Percentiles rank a stretch among this genome's conserved stretches.
Conservation (phyloP, 768 basidiomycete species). For the Agaricus subrufescens region DNA sequence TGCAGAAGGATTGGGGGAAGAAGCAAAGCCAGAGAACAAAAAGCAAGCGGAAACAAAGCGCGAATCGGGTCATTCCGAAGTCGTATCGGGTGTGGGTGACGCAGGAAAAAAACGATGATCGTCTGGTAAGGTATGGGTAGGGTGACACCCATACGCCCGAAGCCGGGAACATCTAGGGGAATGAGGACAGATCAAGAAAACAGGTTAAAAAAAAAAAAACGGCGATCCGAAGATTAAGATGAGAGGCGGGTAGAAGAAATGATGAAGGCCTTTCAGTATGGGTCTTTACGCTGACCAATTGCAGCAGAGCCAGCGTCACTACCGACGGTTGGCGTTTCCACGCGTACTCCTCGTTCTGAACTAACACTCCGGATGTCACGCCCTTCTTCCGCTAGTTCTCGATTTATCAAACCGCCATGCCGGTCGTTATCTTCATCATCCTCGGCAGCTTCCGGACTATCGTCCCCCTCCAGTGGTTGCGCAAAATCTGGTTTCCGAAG, state of each 20-base stretch:
- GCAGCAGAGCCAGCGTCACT: constrained; percentile 10
- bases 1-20: background rate
- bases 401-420: constrained; percentile 43
- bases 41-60: background rate
- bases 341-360: constrained; percentile 73
- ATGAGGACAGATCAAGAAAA: background rate
- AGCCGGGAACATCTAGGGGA: background rate
- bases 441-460: constrained; percentile 46
- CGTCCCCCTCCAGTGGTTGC: constrained; percentile 54
- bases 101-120: background rate
- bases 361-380: constrained; percentile 80
- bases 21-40: background rate
- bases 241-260: constrained; percentile 1
- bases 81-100: constrained; percentile 1
- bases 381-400: constrained; percentile 87
- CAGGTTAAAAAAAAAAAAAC: constrained; percentile 3
- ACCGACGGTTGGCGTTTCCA: constrained; percentile 37
- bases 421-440: constrained; percentile 22
- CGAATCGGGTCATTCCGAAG: background rate
- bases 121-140: background rate
- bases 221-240: constrained; percentile 6
- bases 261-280: constrained; percentile 3
- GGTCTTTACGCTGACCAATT: constrained; percentile 11
- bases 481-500: constrained; percentile 88
- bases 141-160: background rate